Percentiles rank a stretch among this genome's conserved stretches.
These are phyloP conservation scores for Exophiala mesophila DNA, from an alignment of 2,329 filamentous ascomycete genomes.

Conservation along the genomic window DNA sequence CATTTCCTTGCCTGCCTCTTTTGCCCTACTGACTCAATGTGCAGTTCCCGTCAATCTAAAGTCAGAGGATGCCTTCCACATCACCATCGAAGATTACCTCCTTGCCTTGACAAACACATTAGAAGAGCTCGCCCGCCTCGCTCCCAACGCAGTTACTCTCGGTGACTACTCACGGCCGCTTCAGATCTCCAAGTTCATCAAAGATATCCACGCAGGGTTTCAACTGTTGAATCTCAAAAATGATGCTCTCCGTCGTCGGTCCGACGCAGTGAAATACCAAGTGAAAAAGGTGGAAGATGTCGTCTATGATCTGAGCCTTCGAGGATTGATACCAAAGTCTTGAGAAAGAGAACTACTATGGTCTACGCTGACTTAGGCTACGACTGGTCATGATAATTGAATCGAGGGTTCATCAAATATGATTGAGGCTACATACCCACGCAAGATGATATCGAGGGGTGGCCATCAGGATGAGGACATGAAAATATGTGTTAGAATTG, in stretches of 20 bases:
- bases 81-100: constrained; percentile 96
- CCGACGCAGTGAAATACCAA: constrained; percentile 92
- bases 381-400: no score
- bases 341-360: no score
- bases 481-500: no score
- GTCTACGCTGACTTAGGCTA: no score
- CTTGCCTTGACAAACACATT: constrained; percentile 80
- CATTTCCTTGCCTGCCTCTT: neutral
- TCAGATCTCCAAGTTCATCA: constrained; percentile 85
- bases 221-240: constrained; percentile 98
- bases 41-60: constrained; percentile 87
- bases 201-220: constrained; percentile 92
- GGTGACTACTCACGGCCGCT: constrained; percentile 82
- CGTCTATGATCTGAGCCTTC: constrained; percentile 87
- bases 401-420: no score
- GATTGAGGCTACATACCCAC: no score
- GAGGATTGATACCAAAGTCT: constrained; percentile 65
- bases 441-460: no score
- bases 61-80: constrained; percentile 74
- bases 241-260: constrained; percentile 77
- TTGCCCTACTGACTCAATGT: constrained; percentile 1
- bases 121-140: constrained; percentile 76
- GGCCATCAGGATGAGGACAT: no score
- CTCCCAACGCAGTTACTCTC: constrained; percentile 89
- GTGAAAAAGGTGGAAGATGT: constrained; percentile 98